A percentile compares a stretch with the other conserved stretches of the same genome.
Evolutionary conservation across 768 basidiomycete genomes (phyloP).

Genomic region (Kwoniella dejecticola): DNA sequence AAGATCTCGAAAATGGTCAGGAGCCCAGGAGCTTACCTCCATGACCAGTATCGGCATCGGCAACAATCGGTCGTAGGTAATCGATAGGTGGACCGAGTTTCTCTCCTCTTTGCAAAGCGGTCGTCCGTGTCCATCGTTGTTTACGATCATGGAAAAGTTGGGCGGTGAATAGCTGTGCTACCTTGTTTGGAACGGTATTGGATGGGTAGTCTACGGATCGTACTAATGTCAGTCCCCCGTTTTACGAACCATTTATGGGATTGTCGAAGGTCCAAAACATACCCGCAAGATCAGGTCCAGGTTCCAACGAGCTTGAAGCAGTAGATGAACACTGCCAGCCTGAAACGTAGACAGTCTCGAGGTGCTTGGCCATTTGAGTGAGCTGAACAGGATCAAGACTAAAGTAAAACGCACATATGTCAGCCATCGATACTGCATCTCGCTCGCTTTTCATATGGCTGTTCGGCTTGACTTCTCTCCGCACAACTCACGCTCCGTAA

Average conservation of each 20-base stretch:
- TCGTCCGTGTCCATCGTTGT: constrained; percentile 62
- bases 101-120: constrained; percentile 53
- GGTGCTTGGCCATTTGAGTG: constrained; percentile 95
- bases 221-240: no score
- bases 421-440: no score
- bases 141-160: constrained; percentile 99
- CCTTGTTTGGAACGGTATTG: constrained; percentile 98
- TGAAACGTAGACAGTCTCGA: constrained; percentile 98
- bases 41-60: constrained; percentile 97
- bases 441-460: no score
- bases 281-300: constrained; percentile 98
- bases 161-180: constrained; percentile 95
- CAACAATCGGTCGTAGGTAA: constrained; percentile 90
- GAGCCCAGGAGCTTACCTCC: constrained; percentile 58
- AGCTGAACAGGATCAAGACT: constrained; percentile 97
- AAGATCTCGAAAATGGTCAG: not conserved
- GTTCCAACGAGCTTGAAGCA: constrained; percentile 89
- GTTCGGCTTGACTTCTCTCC: no score
- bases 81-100: constrained; percentile 70
- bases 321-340: constrained; percentile 85
- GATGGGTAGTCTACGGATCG: constrained; percentile 82
- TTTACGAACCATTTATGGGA: no score
- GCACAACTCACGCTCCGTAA: constrained; percentile 86
- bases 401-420: no score
- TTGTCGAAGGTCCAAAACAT: no score